Evolutionary conservation across 2,329 filamentous ascomycete genomes (phyloP).

Genomic region (Blumeriella jaapii): DNA sequence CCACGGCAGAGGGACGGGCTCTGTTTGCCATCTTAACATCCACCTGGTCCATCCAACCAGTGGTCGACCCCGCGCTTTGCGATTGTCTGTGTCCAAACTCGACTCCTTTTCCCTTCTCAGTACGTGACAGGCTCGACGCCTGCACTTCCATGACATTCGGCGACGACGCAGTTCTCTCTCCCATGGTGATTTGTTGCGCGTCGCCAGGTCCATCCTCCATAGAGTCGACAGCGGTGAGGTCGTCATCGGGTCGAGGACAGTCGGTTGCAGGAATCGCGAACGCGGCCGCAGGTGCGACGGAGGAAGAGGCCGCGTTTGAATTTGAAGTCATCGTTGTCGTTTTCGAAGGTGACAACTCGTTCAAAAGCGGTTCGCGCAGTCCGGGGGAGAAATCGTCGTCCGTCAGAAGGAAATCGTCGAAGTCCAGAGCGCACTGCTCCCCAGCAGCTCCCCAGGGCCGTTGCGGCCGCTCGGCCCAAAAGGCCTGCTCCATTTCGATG

Average conservation of each 20-base stretch:
- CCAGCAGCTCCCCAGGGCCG: not conserved
- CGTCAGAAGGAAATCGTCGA: not conserved
- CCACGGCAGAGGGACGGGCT: too few relatives aligned
- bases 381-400: not conserved
- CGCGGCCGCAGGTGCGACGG: not conserved
- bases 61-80: too few relatives aligned
- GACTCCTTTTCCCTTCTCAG: too few relatives aligned
- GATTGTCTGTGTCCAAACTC: too few relatives aligned
- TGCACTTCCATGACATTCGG: not conserved
- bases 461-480: too few relatives aligned
- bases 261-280: constrained; percentile 1
- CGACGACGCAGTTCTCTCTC: not conserved
- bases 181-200: constrained; percentile 1
- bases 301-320: constrained; percentile 20
- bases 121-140: too few relatives aligned
- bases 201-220: constrained; percentile 3
- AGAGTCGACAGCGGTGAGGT: constrained; percentile 11
- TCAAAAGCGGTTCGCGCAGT: constrained; percentile 17
- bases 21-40: too few relatives aligned
- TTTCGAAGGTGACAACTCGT: constrained; percentile 25
- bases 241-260: constrained; percentile 3
- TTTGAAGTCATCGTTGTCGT: constrained; percentile 28
- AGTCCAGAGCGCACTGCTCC: not conserved
- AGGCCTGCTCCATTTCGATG: too few relatives aligned
- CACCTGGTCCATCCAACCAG: too few relatives aligned